phyloP scores from a whole-genome alignment of 2,329 filamentous ascomycete genomes.

The Sclerotinia minor region DNA sequence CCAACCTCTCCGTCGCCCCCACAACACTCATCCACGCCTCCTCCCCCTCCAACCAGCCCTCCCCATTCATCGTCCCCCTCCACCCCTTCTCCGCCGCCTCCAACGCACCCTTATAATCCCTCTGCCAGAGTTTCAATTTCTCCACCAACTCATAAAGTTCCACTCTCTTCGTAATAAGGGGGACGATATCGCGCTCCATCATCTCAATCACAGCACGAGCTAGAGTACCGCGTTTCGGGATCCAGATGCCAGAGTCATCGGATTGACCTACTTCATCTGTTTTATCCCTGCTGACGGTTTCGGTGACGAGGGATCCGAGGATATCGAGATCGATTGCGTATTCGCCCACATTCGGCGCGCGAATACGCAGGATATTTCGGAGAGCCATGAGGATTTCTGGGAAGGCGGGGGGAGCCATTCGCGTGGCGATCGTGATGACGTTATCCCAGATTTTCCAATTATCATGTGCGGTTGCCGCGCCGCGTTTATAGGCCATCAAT shows the following conservation, averaged over 20 bases:
- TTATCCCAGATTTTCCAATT: conserved; percentile 98
- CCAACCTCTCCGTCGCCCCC: conserved; percentile 72
- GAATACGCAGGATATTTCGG: conserved; percentile 72
- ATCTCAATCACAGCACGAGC: conserved; percentile 67
- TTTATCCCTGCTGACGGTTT: conserved; percentile 57
- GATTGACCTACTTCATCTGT: conserved; percentile 32
- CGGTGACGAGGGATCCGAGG: conserved; percentile 68
- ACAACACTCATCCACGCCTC: conserved; percentile 59
- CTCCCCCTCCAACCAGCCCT: conserved; percentile 45
- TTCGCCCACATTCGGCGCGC: conserved; percentile 66
- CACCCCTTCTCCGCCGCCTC: conserved; percentile 88
- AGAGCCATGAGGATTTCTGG: conserved; percentile 75
- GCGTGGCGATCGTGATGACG: conserved; percentile 81
- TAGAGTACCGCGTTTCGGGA: conserved; percentile 57
- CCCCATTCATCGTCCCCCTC: conserved; percentile 60
- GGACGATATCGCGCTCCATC: conserved; percentile 72
- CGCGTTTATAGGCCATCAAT: conserved; percentile 81
- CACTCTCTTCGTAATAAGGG: conserved; percentile 78
- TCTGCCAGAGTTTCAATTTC: conserved; percentile 70
- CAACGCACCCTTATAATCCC: conserved; percentile 69
- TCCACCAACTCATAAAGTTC: conserved; percentile 76
- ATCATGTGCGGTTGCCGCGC: conserved; percentile 77
- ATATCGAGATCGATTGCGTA: conserved; percentile 74
- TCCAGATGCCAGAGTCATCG: conserved; percentile 40
- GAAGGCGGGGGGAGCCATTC: conserved; percentile 73